Evolutionary conservation across 2,329 filamentous ascomycete genomes (phyloP), one percentile per base, ranked within the genome.

Genomic region (Fusarium beomiforme): DNA sequence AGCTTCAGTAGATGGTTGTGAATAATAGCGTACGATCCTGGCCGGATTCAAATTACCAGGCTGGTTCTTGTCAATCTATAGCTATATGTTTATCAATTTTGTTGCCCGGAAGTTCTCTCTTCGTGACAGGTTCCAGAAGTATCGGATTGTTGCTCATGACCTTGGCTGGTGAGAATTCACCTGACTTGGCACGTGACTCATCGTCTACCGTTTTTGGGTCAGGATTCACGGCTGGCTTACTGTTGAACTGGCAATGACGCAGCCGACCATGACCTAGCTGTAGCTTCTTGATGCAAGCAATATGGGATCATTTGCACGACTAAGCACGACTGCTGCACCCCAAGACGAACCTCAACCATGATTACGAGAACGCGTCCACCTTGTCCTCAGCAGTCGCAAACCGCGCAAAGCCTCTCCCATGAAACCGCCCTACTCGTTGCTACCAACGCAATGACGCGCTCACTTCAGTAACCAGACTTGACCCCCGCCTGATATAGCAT

Each of bases 271-370:
- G n/a, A n/a, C n/a, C n/a, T 2, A 13, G 16, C 19, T 14, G 5
- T 4, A 16, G n/a, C 2, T 2, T 19, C 26, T 33, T 21, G 31
- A 17, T 19, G 11, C 16, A 7, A 23, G 7, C 16, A 13, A 5
- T 49, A n/a, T n/a, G n/a, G n/a, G n/a, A 29, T 29, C 8, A 10
- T 12, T 16, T 21, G 13, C 26, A 6, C 17, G 3, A 21, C 4
- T 5, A 21, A 8, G 3, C 6, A 5, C 3, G 16, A 7, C n/a
- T 13, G 6, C 0, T 1, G 0, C 12, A 12, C 2, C 10, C 10
- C 6, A 5, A 0, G 14, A 33, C 5, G 10, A 49, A 23, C 10
- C 1, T 10, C 29, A 4, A 5, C 8, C 1, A 11, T 4, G 11
- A 8, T 6, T 14, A 21, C 1, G 8, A 24, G 9, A 13, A 24